Evolutionary conservation across 495 filamentous ascomycete species (phyloP).

Genomic region (Annulohypoxylon bovei): DNA sequence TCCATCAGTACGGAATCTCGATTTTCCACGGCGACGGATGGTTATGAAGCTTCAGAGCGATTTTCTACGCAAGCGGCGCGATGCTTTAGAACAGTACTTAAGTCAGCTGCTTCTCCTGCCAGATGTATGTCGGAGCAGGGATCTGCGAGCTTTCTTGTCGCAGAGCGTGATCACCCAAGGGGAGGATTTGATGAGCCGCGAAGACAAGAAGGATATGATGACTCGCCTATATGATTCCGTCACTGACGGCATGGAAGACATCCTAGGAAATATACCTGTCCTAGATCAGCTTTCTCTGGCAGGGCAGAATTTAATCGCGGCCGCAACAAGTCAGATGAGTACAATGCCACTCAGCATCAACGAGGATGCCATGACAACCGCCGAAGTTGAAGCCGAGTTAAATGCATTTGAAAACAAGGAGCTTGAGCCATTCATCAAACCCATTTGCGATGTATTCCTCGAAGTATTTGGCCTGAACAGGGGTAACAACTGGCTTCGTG

Average conservation of each 20-base stretch:
- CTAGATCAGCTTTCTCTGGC: conserved; percentile 93
- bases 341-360: conserved; percentile 58
- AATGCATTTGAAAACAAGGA: conserved; percentile 92
- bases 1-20: conserved; percentile 84
- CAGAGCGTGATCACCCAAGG: conserved; percentile 79
- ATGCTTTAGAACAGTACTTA: conserved; percentile 86
- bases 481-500: conserved; percentile 93
- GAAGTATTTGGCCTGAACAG: conserved; percentile 95
- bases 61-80: conserved; percentile 87
- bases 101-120: conserved; percentile 84
- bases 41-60: conserved; percentile 97
- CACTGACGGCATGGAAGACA: conserved; percentile 97
- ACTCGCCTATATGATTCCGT: conserved; percentile 95
- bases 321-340: conserved; percentile 80
- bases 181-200: conserved; percentile 55
- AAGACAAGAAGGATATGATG: conserved; percentile 87
- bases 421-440: conserved; percentile 94
- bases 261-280: conserved; percentile 92
- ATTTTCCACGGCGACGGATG: conserved; percentile 90
- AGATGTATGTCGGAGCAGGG: conserved; percentile 92
- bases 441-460: conserved; percentile 96
- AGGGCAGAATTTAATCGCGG: conserved; percentile 90
- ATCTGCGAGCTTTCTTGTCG: conserved; percentile 92
- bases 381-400: conserved; percentile 94
- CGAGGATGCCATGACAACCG: conserved; percentile 69